A percentile compares a stretch with the other conserved stretches of the same genome.
These are phyloP conservation scores for Trichomonas gallinae DNA, from an alignment of 208 protist species.

Conservation along the genomic window DNA sequence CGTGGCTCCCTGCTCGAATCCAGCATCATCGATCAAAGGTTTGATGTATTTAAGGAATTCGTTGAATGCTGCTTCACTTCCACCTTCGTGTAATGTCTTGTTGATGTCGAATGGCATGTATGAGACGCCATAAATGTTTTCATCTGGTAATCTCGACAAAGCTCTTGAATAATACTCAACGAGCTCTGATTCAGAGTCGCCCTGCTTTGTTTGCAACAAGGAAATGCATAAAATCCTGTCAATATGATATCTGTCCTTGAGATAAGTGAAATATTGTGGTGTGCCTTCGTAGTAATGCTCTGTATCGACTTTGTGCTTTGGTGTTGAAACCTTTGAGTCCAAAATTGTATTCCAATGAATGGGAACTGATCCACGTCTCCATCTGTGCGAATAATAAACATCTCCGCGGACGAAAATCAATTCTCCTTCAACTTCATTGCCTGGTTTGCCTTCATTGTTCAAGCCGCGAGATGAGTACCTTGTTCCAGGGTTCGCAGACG, in stretches of 20 bases:
- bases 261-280: neutral
- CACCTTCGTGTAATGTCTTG: neutral
- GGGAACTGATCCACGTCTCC: neutral
- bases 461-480: neutral
- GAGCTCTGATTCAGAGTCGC: neutral
- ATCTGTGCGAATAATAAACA: neutral
- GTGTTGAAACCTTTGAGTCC: neutral
- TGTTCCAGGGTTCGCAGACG: neutral
- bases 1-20: neutral
- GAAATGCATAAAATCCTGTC: neutral
- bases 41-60: neutral
- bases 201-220: neutral
- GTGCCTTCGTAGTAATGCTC: neutral
- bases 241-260: neutral
- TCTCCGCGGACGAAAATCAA: neutral
- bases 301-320: neutral
- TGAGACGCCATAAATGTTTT: neutral
- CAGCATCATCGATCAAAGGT: neutral
- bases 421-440: neutral
- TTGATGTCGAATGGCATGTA: neutral
- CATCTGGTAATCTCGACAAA: neutral
- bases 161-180: neutral
- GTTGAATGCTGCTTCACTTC: neutral
- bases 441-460: neutral
- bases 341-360: neutral